Evolutionary conservation across 2,329 filamentous ascomycete genomes (phyloP).

Genomic region (Talaromyces sp.): DNA sequence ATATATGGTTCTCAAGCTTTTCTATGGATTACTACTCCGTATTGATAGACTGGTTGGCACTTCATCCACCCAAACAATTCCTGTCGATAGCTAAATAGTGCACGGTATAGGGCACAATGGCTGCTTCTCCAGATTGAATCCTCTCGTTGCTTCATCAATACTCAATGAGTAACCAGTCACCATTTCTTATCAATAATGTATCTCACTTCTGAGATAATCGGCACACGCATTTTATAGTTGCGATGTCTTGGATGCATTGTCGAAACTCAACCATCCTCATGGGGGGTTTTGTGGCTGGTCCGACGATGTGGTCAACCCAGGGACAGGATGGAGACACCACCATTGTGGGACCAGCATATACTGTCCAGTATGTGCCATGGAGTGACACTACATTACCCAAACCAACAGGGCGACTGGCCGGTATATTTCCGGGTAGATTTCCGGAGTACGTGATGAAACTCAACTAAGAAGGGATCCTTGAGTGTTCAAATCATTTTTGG

Average conservation of each 20-base stretch:
- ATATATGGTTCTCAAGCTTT: not conserved
- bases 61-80: not conserved
- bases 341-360: conserved; percentile 34
- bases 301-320: conserved; percentile 34
- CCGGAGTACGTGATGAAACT: not conserved
- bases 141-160: not conserved
- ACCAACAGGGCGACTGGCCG: conserved; percentile 19
- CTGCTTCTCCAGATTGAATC: not conserved
- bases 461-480: not conserved
- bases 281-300: conserved; percentile 38
- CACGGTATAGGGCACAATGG: not conserved
- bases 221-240: not conserved
- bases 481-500: not conserved
- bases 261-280: conserved; percentile 34
- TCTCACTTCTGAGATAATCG: not conserved
- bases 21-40: not conserved
- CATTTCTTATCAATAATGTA: not conserved
- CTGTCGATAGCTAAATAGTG: not conserved
- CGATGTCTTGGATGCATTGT: conserved; percentile 35
- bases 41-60: not conserved
- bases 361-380: conserved; percentile 35
- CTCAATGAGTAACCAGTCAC: not conserved
- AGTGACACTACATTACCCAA: conserved; percentile 33
- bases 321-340: conserved; percentile 24
- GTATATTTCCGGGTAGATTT: not conserved